Evolutionary conservation across 2,329 filamentous ascomycete species (phyloP).

Genomic region (Pleomassaria siparia): DNA sequence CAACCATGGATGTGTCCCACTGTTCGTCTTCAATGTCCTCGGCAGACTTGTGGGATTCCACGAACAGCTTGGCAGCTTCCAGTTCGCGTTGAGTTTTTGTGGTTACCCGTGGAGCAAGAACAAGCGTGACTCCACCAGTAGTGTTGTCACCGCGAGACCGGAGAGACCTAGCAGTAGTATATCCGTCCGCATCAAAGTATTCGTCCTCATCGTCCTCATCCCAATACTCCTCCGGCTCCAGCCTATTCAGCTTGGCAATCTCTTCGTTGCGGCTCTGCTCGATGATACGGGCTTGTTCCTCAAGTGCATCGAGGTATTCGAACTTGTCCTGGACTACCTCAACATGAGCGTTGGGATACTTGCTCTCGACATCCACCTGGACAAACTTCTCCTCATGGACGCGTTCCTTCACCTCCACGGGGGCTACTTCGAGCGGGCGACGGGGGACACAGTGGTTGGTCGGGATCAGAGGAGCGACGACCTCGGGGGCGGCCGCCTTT

Average conservation of each 20-base stretch:
- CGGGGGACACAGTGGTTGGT: conserved; percentile 1
- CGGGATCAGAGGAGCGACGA: conserved; percentile 14
- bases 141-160: conserved; percentile 76
- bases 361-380: conserved; percentile 14
- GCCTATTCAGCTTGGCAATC: conserved; percentile 27
- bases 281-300: conserved; percentile 38
- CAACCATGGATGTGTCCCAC: conserved; percentile 96
- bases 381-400: conserved; percentile 12
- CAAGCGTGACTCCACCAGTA: conserved; percentile 62
- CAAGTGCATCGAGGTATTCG: conserved; percentile 42
- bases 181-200: conserved; percentile 69
- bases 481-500: conserved; percentile 13
- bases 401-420: conserved; percentile 1
- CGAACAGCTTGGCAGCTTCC: conserved; percentile 64
- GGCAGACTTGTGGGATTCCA: conserved; percentile 64
- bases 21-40: conserved; percentile 86
- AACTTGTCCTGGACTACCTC: conserved; percentile 26
- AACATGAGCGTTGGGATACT: conserved; percentile 11
- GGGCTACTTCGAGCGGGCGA: neutral
- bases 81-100: conserved; percentile 72
- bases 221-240: conserved; percentile 69
- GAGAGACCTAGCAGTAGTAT: conserved; percentile 76
- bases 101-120: conserved; percentile 74
- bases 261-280: conserved; percentile 42
- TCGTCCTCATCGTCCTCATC: conserved; percentile 73